A percentile compares a stretch with the other conserved stretches of the same genome.
phyloP scores from a whole-genome alignment of 2,329 filamentous ascomycete species.

The Albifimbria verrucaria region DNA sequence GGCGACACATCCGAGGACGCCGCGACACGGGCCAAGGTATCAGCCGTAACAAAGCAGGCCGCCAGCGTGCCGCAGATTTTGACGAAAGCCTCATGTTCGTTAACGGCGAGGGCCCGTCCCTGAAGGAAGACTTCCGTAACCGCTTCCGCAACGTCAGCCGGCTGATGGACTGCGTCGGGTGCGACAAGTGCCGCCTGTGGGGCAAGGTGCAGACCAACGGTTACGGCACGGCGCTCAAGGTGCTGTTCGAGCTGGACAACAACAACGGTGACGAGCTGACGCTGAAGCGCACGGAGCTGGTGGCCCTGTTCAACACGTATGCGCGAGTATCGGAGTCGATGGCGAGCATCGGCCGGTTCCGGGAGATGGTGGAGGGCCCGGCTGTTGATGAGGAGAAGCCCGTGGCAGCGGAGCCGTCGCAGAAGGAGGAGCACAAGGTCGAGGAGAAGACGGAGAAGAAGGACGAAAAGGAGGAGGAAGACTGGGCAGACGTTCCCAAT shows the following conservation, averaged over 20 bases:
- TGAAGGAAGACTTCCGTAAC: conserved; percentile 97
- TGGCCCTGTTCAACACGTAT: conserved; percentile 92
- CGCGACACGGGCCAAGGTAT: conserved; percentile 76
- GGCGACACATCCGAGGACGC: conserved; percentile 78
- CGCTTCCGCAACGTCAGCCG: conserved; percentile 95
- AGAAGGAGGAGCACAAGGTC: conserved; percentile 32
- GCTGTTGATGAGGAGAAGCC: conserved; percentile 18
- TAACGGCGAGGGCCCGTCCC: conserved; percentile 65
- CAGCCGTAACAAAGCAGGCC: conserved; percentile 69
- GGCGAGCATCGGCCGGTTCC: conserved; percentile 70
- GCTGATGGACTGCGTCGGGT: conserved; percentile 97
- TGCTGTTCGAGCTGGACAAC: conserved; percentile 89
- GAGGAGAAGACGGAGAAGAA: conserved; percentile 37
- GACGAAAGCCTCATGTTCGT: conserved; percentile 96
- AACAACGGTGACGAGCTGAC: conserved; percentile 61
- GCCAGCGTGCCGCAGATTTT: conserved; percentile 72
- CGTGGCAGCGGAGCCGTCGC: conserved; percentile 19
- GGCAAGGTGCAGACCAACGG: conserved; percentile 94
- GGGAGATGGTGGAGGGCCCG: conserved; percentile 44
- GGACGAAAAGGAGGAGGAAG: conserved; percentile 25
- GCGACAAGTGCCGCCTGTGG: conserved; percentile 98
- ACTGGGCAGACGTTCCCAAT: conserved; percentile 13
- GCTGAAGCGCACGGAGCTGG: conserved; percentile 85
- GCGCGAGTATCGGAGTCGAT: conserved; percentile 82
- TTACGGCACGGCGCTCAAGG: conserved; percentile 91